Evolutionary conservation across 164 flowering plant species (phyloP), one percentile per base, ranked within the genome.

Genomic region (Tinospora cordifolia): DNA sequence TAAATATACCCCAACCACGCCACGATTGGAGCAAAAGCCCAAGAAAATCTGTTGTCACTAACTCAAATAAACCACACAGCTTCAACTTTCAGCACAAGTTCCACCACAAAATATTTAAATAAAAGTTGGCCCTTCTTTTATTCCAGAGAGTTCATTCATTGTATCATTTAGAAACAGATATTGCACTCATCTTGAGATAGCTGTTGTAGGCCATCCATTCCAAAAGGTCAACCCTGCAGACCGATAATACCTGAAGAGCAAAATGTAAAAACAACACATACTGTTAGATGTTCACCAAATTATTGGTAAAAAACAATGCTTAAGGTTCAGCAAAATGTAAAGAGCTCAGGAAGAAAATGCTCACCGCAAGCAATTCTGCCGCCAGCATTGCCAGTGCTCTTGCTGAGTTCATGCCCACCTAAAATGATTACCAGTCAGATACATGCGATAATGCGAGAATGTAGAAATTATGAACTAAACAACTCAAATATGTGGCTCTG

Each of bases 391-490:
- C 98, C 98, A 51, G 98, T 92, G 79, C 74, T 75, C 72, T 85
- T 85, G 89, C 98, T 92, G 69, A 92, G 96, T 73, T 92, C 96
- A 80, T 90, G 96, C 21, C 96, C 96, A 2, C 98, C 98, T 92
- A 81, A 65, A 76, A 26, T 57, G 49, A 51, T 30, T 11, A 14
- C 14, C 12, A 62, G 54, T 24, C 13, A 6, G 3, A 3, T 12
- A 14, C 3, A 0, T 30, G 14, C n/a, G n/a, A 63, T 4, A 30
- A 11, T 8, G 11, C 54, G 14, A 36, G 34, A 30, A 17, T 12
- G 0, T 8, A 25, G 65, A 58, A 11, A 11, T 27, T 58, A 24
- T 22, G 24, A 22, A 21, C 26, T 17, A 54, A 15, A 1, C 24
- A 54, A 54, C 47, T 44, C 47, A 54, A 51, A 51, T 54, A 54